Conservation (phyloP, 108 stramenopile species). For the Fragilaria crotonensis region DNA sequence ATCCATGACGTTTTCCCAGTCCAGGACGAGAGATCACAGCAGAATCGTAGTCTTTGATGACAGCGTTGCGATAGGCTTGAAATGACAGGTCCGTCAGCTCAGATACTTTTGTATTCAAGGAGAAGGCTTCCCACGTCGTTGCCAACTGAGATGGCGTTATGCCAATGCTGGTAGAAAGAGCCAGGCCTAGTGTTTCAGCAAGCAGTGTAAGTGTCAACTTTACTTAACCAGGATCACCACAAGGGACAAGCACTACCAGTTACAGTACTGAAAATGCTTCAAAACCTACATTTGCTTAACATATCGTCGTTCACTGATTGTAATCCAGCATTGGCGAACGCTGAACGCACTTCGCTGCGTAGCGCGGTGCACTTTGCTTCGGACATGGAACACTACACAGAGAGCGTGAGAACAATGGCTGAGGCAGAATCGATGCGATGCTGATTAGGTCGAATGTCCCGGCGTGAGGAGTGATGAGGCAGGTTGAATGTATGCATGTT, state of each 20-base stretch:
- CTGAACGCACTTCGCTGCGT: conserved; percentile 17
- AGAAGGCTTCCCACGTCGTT: conserved; percentile 66
- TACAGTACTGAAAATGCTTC: too few species aligned
- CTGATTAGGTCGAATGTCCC: too few species aligned
- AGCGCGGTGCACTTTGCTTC: not conserved
- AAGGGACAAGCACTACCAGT: not conserved
- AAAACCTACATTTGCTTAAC: conserved; percentile 35
- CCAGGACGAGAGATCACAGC: conserved; percentile 11
- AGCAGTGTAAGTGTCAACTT: not conserved
- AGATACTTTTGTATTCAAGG: conserved; percentile 45
- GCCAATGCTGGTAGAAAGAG: conserved; percentile 29
- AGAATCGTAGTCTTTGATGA: conserved; percentile 31
- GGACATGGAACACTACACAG: too few species aligned
- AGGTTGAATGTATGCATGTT: too few species aligned
- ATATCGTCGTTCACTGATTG: conserved; percentile 14
- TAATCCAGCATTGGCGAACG: conserved; percentile 27
- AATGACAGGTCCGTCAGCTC: conserved; percentile 44
- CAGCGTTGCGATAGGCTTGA: conserved; percentile 31
- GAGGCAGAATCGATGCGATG: too few species aligned
- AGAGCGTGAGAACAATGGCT: too few species aligned
- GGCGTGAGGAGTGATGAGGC: too few species aligned
- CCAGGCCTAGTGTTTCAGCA: conserved; percentile 32
- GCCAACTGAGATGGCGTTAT: conserved; percentile 49
- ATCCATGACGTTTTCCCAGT: conserved; percentile 11
- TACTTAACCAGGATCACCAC: not conserved